Base-by-base conservation (phyloP, 1,284 basidiomycete genomes). In the Chalciporus piperatoides region DNA sequence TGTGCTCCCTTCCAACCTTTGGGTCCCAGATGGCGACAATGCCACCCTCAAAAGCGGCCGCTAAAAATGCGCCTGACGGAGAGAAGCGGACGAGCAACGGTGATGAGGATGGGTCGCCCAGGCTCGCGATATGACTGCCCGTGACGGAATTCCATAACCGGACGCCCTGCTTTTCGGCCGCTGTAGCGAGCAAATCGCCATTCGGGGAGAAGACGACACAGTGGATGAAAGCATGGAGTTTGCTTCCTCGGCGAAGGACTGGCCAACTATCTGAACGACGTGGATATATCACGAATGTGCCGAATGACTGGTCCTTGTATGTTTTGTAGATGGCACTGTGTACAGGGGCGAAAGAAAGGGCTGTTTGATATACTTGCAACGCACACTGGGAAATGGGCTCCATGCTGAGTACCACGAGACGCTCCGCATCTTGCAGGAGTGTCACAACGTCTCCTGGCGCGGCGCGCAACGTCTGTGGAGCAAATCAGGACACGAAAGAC, bases 71-170 rank as follows among this genome's bases (percentile, higher is more conserved):
- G 3, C 62, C 58, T 1, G 61, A 63, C 1, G 56, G 56, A 11
- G 63, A 62, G 23, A 62, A 67, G n/a, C 48, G 36, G 2, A 67
- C 65, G 2, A 63, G 23, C 0, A 57, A 14, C 6, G 60, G 53
- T 1, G 56, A 48, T 0, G 49, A 55, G 0, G 40, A 40, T 35
- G 2, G 40, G 25, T 51, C 51, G 23, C 59, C 62, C 7, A 63
- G 33, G 27, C 53, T 61, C 2, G 59, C 61, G 0, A 63, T 19
- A 17, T 63, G 63, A 19, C 42, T 42, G 2, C 57, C 63, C 0
- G 57, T 63, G 30, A 55, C 24, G 6, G 49, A 19, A 11, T 53
- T 56, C 61, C 61, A 63, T 11, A 65, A 9, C n/a, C 62, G 59
- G 19, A 65, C 53, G 1, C 55, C 59, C 11, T 59, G 52, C 21